Base-by-base conservation (phyloP, 2,329 filamentous ascomycete genomes). In the Diaporthe capsici region DNA sequence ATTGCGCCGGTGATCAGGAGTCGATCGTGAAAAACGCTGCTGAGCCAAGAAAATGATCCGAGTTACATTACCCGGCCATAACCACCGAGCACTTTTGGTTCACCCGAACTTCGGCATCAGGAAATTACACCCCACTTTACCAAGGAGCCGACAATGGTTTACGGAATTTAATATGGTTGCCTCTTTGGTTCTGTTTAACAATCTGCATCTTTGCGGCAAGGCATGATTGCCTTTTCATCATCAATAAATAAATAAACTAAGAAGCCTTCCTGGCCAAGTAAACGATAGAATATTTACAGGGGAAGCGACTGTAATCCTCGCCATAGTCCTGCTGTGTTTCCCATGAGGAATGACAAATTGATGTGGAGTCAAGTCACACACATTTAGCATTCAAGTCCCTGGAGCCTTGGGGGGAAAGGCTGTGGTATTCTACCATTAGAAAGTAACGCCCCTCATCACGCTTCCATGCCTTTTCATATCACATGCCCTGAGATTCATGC, bases 381-480 rank as follows among this genome's bases (percentile, higher is more conserved):
- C 15, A 28, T 44, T 28, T 28, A 15, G 39, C 17, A 63, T 28
- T 44, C 60, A 65, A 65, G 39, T 63, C 60, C 60, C 60, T 34
- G 42, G 25, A 34, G 60, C 25, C 42, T 65, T 47, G 25, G 13
- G 39, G 60, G 60, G 4, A 65, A 65, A 7, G 15, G 39, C 60
- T 47, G 60, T 31, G 25, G 25, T 65, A 17, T 47, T 65, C 60
- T 65, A 22, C 8, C 60, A 28, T 65, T 6, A 65, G n/a, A 65
- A 65, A 22, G 8, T 47, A 65, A 31, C 25, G 60, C 25, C 25
- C 60, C 60, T 47, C 61, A 65, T 65, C 15, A 49, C 7, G 28
- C 61, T 65, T 49, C 42, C 61, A 49, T 65, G 28, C 44, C 61
- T 34, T 65, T 49, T 65, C 61, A 49, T 49, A 49, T 34, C 61